These are phyloP conservation scores for Gossypium herbaceum DNA, from an alignment of 345 rosid genomes.

Conservation along the genomic window DNA sequence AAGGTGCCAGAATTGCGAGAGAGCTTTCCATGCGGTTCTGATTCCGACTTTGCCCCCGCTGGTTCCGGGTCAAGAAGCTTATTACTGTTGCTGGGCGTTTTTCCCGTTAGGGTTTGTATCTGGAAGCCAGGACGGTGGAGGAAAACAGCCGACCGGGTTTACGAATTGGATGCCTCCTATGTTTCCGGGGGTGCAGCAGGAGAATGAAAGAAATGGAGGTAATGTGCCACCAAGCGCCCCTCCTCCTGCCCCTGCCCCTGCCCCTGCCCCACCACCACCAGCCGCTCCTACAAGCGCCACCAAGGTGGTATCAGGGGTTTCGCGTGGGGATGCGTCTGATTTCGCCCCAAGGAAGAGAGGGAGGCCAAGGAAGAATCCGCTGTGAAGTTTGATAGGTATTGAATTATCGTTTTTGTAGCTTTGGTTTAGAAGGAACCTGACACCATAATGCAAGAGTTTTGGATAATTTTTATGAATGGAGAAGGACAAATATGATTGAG, in stretches of 20 bases:
- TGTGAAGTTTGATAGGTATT: neutral
- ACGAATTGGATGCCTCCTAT: conserved; percentile 57
- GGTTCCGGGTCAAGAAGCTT: conserved; percentile 74
- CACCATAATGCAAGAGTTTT: neutral
- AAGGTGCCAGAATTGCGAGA: conserved; percentile 16
- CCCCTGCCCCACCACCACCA: neutral
- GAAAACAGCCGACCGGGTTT: conserved; percentile 23
- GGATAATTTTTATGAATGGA: neutral
- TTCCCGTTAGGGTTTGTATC: conserved; percentile 66
- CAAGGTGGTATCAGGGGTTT: neutral
- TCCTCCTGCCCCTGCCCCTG: neutral
- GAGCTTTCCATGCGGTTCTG: conserved; percentile 70
- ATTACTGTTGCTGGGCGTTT: conserved; percentile 79
- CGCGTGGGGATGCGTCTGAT: conserved; percentile 21
- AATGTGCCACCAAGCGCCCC: conserved; percentile 9
- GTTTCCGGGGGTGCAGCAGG: conserved; percentile 13
- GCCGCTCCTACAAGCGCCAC: neutral
- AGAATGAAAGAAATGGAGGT: conserved; percentile 1
- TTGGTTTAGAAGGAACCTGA: conserved; percentile 5
- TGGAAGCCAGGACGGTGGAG: conserved; percentile 30
- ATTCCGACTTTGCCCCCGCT: conserved; percentile 60
- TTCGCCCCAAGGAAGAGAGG: conserved; percentile 56
- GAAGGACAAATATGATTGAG: neutral
- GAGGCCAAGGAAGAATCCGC: conserved; percentile 65
- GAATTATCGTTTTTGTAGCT: neutral